Conservation (phyloP, 176 grass and related monocot genomes). For the Cenchrus fungigraminus region DNA sequence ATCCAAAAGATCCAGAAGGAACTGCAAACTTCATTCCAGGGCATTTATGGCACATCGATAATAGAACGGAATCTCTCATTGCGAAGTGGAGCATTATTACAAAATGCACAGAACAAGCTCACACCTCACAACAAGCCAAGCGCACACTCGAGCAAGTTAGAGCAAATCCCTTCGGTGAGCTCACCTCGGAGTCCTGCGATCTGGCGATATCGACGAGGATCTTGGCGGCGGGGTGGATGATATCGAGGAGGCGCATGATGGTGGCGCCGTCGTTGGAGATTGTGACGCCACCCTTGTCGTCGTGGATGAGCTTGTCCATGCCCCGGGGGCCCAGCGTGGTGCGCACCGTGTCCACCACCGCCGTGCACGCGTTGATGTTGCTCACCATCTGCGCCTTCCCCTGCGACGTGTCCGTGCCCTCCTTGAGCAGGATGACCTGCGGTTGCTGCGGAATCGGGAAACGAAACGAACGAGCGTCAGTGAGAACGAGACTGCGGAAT, state of each 20-base stretch:
- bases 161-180: not conserved
- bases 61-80: not conserved
- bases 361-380: constrained; percentile 96
- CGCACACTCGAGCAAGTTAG: not conserved
- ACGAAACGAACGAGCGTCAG: constrained; percentile 44
- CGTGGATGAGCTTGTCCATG: constrained; percentile 98
- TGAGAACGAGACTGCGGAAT: not conserved
- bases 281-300: constrained; percentile 87
- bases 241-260: constrained; percentile 94
- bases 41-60: not conserved
- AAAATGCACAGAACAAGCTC: not conserved
- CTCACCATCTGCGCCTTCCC: constrained; percentile 84
- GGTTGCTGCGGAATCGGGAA: constrained; percentile 74
- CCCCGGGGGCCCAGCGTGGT: constrained; percentile 87
- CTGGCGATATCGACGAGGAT: constrained; percentile 89
- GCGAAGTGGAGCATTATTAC: not conserved
- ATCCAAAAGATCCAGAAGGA: not conserved
- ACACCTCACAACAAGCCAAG: not conserved
- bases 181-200: constrained; percentile 85
- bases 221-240: constrained; percentile 86
- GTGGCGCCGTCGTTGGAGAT: constrained; percentile 99
- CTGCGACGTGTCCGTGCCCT: constrained; percentile 96
- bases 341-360: constrained; percentile 78
- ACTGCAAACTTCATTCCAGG: not conserved
- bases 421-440: constrained; percentile 98